Base-by-base conservation (phyloP, 1,284 basidiomycete genomes). In the Leccinum subrobustum region DNA sequence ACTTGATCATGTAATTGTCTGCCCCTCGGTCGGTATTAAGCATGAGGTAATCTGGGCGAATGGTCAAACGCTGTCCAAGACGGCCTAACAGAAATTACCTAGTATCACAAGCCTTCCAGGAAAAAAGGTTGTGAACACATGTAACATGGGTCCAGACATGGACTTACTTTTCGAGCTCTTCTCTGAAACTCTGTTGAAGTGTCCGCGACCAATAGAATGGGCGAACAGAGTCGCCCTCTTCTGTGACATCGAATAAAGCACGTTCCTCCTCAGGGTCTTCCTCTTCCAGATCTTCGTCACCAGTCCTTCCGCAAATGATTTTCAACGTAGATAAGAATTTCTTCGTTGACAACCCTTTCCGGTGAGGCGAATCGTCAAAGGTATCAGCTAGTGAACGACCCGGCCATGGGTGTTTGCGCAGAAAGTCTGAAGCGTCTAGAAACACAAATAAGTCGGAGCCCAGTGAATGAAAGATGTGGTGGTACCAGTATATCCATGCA, bases 1-100 rank as follows among this genome's bases (percentile, higher is more conserved):
- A 91, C 73, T 91, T 92, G 76, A 93, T 91, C 91, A 93, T 93
- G 74, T 91, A 93, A 73, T 93, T 92, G 78, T 93, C 92, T 3
- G 89, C 87, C 42, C 87, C 90, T 57, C 89, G 85, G 67, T 91
- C 92, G 11, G 93, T 95, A 73, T 94, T 94, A 60, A 92, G 84
- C 91, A 95, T 95, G 52, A 95, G 81, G 75, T 89, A 94, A 75
- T 95, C 93, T 87, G 70, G 29, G 56, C 39, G 44, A 31, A 56
- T 29, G 37, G 42, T 64, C 55, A 61, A 56, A 53, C 2, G n/a
- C 23, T 39, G 42, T 18, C 35, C 18, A 11, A 50, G 48, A 27
- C 54, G 20, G 56, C n/a, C 5, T 23, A 14, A 35, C 7, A 20
- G 3, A 50, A 60, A 31, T 52, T 75, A 91, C 88, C 91, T 70